Conservation (phyloP, 192 early-diverging fungal genomes). For the Coemansia sp. region DNA sequence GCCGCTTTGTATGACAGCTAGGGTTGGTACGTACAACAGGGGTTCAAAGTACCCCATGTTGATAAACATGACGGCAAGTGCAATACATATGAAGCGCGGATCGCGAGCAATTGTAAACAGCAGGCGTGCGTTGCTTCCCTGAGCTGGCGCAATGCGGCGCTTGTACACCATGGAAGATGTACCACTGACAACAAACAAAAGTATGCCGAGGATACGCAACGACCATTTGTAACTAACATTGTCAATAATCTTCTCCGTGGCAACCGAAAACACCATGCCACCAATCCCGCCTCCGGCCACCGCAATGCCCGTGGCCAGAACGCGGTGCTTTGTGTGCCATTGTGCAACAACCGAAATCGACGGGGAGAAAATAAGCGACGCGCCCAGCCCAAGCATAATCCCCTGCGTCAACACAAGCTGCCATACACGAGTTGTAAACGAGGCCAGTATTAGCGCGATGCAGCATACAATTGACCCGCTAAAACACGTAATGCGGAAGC, state of each 20-base stretch:
- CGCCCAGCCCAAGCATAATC: constrained; percentile 68
- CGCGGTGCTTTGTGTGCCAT: constrained; percentile 64
- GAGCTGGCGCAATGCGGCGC: constrained; percentile 9
- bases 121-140: constrained; percentile 4
- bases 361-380: constrained; percentile 65
- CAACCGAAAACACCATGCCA: constrained; percentile 59
- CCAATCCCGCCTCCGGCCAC: constrained; percentile 71
- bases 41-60: constrained; percentile 30
- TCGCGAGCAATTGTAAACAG: background rate
- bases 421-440: constrained; percentile 50
- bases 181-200: constrained; percentile 3
- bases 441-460: constrained; percentile 12
- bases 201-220: constrained; percentile 12
- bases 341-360: constrained; percentile 63
- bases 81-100: constrained; percentile 15
- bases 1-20: constrained; percentile 5
- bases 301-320: constrained; percentile 68
- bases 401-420: constrained; percentile 70
- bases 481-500: constrained; percentile 9
- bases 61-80: constrained; percentile 7
- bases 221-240: constrained; percentile 17
- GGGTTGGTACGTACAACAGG: constrained; percentile 15
- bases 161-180: constrained; percentile 12
- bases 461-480: constrained; percentile 9
- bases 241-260: constrained; percentile 56